phyloP scores from a whole-genome alignment of 495 filamentous ascomycete species.

The Xylaria cubensis region DNA sequence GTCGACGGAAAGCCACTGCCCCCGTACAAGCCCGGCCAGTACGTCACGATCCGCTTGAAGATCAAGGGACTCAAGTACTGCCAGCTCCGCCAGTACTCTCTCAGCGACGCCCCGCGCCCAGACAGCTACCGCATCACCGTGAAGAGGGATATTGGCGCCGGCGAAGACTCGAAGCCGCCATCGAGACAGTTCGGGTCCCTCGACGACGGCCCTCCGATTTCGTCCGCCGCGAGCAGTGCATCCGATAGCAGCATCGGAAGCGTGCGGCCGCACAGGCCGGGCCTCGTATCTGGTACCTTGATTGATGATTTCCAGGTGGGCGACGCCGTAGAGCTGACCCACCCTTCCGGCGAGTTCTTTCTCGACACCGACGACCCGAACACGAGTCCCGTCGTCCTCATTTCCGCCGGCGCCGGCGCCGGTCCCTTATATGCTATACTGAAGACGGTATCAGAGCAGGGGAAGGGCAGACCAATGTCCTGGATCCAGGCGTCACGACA shows the following conservation, averaged over 20 bases:
- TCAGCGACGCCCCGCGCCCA: slow-evolving; percentile 64
- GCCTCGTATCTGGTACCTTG: slow-evolving; percentile 72
- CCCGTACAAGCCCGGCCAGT: slow-evolving; percentile 70
- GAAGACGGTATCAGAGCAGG: slow-evolving; percentile 54
- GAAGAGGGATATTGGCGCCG: slow-evolving; percentile 64
- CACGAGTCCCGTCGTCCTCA: slow-evolving; percentile 64
- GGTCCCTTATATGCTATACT: slow-evolving; percentile 73
- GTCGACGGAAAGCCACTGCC: slow-evolving; percentile 67
- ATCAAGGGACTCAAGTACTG: slow-evolving; percentile 64
- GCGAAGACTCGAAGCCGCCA: slow-evolving; percentile 33
- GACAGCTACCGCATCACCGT: slow-evolving; percentile 74
- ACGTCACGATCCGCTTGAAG: slow-evolving; percentile 65
- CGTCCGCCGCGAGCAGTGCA: slow-evolving; percentile 40
- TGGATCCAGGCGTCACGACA: slow-evolving; percentile 70
- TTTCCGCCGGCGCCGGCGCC: slow-evolving; percentile 73
- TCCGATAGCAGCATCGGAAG: slow-evolving; percentile 44
- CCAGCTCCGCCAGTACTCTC: slow-evolving; percentile 75
- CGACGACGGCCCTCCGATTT: slow-evolving; percentile 37
- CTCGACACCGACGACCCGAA: slow-evolving; percentile 49
- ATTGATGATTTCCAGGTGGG: slow-evolving; percentile 66
- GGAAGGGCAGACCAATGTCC: slow-evolving; percentile 57
- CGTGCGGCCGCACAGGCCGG: slow-evolving; percentile 47
- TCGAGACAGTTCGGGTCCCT: slow-evolving; percentile 34
- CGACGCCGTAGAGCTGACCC: slow-evolving; percentile 67
- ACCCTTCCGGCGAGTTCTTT: slow-evolving; percentile 75